Evolutionary conservation across 768 basidiomycete genomes (phyloP), one percentile per base, ranked within the genome.

Genomic region (Sporobolomyces phaffii): DNA sequence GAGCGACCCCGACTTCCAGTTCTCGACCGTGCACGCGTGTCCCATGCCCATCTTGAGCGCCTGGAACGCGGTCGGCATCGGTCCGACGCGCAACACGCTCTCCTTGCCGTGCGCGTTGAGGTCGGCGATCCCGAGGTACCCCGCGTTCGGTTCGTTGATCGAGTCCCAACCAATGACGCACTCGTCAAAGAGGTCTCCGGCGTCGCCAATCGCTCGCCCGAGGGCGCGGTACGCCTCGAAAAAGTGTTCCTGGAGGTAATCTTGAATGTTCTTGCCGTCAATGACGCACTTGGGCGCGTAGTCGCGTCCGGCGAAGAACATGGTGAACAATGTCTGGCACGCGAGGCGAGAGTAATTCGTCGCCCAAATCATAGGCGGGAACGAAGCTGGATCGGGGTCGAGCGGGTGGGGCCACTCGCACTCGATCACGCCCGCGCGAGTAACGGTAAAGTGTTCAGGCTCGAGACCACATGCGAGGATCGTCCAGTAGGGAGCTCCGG

Each of bases 91-190:
- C 40, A 90, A 80, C 22, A 83, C 85, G 74, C 91, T 90, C 38
- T 82, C 78, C 20, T 78, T 79, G 0, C 91, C 88, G 48, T 86
- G 84, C 17, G 76, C 65, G 56, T 81, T 82, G 33, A 99, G 80
- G 76, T 94, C 85, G 0, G 81, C 80, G 77, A 87, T 87, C 3
- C 82, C 84, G 40, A 85, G 82, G 44, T 90, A 81, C 0, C 96
- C 96, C 72, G 93, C 89, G 41, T 85, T 85, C 0, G 96, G 94
- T 77, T 99, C 96, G 77, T 99, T 98, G 78, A 97, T 79, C 72
- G 86, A 87, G 76, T 99, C 96, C 96, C 94, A 98, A 0, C 96
- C 96, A 52, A 98, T 87, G 15, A 99, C 83, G 70, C 91, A 92
- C 44, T 85, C 85, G 34, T 98, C 92, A 26, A 89, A 76, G 41